Conservation (phyloP, 768 basidiomycete species). For the Kwoniella pini region DNA sequence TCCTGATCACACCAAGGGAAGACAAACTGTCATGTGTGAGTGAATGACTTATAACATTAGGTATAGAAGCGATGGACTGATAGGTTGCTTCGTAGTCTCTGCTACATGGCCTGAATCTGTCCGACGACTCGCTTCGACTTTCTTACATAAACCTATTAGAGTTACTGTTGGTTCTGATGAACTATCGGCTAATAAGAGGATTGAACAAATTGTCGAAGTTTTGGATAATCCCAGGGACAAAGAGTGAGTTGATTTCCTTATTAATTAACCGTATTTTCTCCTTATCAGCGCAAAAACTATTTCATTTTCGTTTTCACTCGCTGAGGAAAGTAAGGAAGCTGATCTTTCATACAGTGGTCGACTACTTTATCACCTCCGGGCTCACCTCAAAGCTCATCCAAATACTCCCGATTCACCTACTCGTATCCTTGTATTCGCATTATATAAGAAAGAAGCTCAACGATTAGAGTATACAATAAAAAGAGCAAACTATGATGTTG, state of each 20-base stretch:
- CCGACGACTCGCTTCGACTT: slow-evolving; percentile 80
- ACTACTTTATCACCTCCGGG: slow-evolving; percentile 51
- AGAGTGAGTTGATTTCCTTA: slow-evolving; percentile 81
- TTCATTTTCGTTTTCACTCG: background rate
- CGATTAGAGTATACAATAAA: slow-evolving; percentile 80
- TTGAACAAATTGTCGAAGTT: slow-evolving; percentile 91
- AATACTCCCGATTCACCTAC: slow-evolving; percentile 58
- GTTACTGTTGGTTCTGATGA: slow-evolving; percentile 96
- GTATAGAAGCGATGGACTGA: background rate
- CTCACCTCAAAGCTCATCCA: slow-evolving; percentile 58
- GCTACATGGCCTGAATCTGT: slow-evolving; percentile 99
- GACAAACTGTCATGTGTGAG: slow-evolving; percentile 94
- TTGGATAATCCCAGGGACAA: slow-evolving; percentile 81
- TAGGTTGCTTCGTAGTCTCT: slow-evolving; percentile 64
- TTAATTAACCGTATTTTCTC: too few species aligned
- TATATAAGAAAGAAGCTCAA: slow-evolving; percentile 96
- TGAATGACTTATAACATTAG: too few species aligned
- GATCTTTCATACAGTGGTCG: slow-evolving; percentile 35
- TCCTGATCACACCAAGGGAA: slow-evolving; percentile 59
- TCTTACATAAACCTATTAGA: slow-evolving; percentile 78
- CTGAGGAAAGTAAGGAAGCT: too few species aligned
- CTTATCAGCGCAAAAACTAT: slow-evolving; percentile 14
- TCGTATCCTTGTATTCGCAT: slow-evolving; percentile 84
- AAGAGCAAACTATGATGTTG: slow-evolving; percentile 73
- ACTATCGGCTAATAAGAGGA: slow-evolving; percentile 86